A percentile compares a stretch with the other conserved stretches of the same genome.
Conservation (phyloP, 2,329 filamentous ascomycete species). For the Epichloe typhina region DNA sequence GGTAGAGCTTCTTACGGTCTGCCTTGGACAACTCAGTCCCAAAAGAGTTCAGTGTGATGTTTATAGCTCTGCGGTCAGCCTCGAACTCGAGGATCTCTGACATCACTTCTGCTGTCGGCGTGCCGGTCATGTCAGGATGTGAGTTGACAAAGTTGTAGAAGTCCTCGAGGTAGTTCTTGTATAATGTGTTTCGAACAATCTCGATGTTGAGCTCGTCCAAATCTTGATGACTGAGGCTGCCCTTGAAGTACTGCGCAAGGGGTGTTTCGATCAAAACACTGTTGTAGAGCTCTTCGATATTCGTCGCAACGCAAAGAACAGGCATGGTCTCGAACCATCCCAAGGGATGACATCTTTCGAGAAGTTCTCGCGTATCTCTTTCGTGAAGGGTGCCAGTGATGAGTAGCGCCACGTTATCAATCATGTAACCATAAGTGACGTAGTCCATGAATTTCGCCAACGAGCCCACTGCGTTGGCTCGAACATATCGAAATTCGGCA, state of each 20-base stretch:
- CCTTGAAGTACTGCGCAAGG: slow-evolving; percentile 93
- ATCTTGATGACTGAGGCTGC: slow-evolving; percentile 88
- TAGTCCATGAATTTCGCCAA: slow-evolving; percentile 96
- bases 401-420: slow-evolving; percentile 94
- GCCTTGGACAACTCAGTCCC: slow-evolving; percentile 89
- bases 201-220: slow-evolving; percentile 98
- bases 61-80: slow-evolving; percentile 91
- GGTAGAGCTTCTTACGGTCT: slow-evolving; percentile 93
- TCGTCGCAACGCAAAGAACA: slow-evolving; percentile 91
- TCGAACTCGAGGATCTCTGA: slow-evolving; percentile 92
- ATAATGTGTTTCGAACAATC: slow-evolving; percentile 94
- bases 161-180: slow-evolving; percentile 99
- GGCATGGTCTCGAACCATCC: slow-evolving; percentile 99
- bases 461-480: slow-evolving; percentile 83
- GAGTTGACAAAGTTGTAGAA: slow-evolving; percentile 92
- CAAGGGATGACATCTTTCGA: slow-evolving; percentile 90
- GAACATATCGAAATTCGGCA: slow-evolving; percentile 90
- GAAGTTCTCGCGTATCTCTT: slow-evolving; percentile 84
- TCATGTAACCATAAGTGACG: slow-evolving; percentile 98
- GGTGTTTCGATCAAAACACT: slow-evolving; percentile 94
- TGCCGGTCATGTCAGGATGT: slow-evolving; percentile 72
- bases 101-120: slow-evolving; percentile 90
- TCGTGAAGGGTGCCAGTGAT: slow-evolving; percentile 98
- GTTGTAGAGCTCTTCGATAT: slow-evolving; percentile 98
- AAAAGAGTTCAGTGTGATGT: slow-evolving; percentile 98